Conservation (phyloP, 2,329 filamentous ascomycete species). For the Hypoxylon sp. region DNA sequence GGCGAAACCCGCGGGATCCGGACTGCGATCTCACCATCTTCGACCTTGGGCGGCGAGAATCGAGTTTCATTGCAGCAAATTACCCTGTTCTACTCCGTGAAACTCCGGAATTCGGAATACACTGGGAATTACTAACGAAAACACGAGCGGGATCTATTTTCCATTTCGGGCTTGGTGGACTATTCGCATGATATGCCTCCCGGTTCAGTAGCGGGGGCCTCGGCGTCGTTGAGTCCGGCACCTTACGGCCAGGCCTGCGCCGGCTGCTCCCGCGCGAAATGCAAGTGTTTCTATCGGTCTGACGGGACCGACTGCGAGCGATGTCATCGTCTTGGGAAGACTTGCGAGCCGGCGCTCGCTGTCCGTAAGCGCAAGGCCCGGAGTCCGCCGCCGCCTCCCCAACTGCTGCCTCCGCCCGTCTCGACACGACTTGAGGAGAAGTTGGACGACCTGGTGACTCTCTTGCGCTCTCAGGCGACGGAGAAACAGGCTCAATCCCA, state of each 20-base stretch:
- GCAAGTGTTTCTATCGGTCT: conserved; percentile 45
- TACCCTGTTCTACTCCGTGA: neutral
- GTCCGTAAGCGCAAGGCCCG: conserved; percentile 42
- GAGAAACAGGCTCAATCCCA: conserved; percentile 26
- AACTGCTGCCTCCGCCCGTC: conserved; percentile 5
- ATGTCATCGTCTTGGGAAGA: conserved; percentile 46
- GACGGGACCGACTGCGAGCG: conserved; percentile 41
- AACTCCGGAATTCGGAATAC: conserved; percentile 4
- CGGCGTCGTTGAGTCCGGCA: conserved; percentile 35
- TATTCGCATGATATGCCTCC: conserved; percentile 22
- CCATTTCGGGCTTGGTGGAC: neutral
- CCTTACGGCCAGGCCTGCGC: conserved; percentile 45
- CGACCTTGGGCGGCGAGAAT: neutral
- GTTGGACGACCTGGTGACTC: conserved; percentile 61
- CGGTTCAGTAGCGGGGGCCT: conserved; percentile 11
- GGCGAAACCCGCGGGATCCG: conserved; percentile 18
- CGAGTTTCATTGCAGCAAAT: conserved; percentile 10
- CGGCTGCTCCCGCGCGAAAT: conserved; percentile 46
- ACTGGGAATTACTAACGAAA: neutral
- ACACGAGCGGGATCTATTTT: neutral
- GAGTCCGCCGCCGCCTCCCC: conserved; percentile 8
- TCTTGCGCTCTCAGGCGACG: conserved; percentile 53
- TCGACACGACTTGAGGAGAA: conserved; percentile 62
- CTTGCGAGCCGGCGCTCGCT: conserved; percentile 37
- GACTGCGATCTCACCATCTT: conserved; percentile 10